phyloP scores from a whole-genome alignment of 345 rosid species.

The Psidium guajava region DNA sequence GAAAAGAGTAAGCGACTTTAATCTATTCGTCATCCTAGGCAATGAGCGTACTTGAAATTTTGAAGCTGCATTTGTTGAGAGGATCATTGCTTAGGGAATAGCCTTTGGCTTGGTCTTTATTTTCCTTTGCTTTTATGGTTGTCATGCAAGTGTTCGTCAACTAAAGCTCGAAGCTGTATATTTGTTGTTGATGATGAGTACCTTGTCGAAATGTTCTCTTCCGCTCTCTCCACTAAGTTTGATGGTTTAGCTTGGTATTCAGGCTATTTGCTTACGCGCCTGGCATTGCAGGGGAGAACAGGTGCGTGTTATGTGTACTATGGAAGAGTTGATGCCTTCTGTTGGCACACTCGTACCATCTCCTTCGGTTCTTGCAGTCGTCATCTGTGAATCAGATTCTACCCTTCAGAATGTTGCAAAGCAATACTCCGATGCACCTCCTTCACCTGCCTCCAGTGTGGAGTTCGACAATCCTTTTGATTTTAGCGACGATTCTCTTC shows the following conservation, averaged over 20 bases:
- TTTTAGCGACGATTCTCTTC: conserved; percentile 62
- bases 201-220: not conserved
- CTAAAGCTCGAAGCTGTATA: not conserved
- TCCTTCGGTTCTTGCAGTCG: conserved; percentile 58
- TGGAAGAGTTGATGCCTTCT: conserved; percentile 92
- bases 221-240: not conserved
- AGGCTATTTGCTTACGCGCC: conserved; percentile 13
- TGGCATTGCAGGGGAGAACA: conserved; percentile 71
- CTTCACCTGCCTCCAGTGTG: conserved; percentile 27
- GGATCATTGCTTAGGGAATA: not conserved
- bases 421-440: conserved; percentile 42
- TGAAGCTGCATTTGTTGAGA: not conserved
- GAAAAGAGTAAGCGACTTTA: conserved; percentile 55
- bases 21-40: not conserved
- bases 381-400: conserved; percentile 63
- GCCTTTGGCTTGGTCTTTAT: not conserved
- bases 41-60: not conserved
- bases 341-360: conserved; percentile 69
- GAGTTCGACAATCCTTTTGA: conserved; percentile 86
- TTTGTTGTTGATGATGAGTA: not conserved
- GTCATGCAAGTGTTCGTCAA: not conserved
- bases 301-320: conserved; percentile 61
- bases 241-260: not conserved
- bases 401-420: conserved; percentile 69
- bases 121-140: not conserved